Evolutionary conservation across 1,139 yeast genomes (phyloP).

Genomic region (Kodamaea anthophila): DNA sequence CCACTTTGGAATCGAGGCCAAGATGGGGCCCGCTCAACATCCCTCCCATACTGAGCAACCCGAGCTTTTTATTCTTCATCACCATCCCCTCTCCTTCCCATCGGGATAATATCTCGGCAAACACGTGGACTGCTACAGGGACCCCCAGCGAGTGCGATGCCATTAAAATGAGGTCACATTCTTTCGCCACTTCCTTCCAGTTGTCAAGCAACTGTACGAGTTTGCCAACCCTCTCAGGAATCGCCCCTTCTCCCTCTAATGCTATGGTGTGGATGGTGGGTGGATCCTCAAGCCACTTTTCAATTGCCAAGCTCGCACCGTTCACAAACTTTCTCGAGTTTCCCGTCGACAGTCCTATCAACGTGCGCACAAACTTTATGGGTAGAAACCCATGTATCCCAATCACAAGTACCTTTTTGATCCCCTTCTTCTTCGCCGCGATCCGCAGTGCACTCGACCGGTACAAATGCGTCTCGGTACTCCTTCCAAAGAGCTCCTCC

Average conservation of each 20-base stretch:
- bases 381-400: conserved; percentile 52
- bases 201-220: conserved; percentile 33
- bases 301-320: conserved; percentile 31
- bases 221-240: conserved; percentile 34
- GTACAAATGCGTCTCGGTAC: conserved; percentile 33
- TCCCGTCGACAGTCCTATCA: conserved; percentile 46
- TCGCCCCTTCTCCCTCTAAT: conserved; percentile 48
- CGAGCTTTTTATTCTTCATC: conserved; percentile 22
- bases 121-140: conserved; percentile 38
- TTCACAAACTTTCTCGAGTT: conserved; percentile 30
- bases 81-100: conserved; percentile 3
- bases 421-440: conserved; percentile 12
- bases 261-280: conserved; percentile 41
- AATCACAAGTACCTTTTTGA: conserved; percentile 36
- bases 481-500: conserved; percentile 23
- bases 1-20: conserved; percentile 41
- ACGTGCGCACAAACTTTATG: conserved; percentile 39
- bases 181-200: conserved; percentile 33
- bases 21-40: conserved; percentile 37
- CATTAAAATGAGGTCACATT: conserved; percentile 38
- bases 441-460: conserved; percentile 13
- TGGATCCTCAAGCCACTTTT: conserved; percentile 32
- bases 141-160: conserved; percentile 43
- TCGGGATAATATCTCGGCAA: conserved; percentile 24
- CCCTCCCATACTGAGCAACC: conserved; percentile 43